Evolutionary conservation across 768 basidiomycete species (phyloP).

Genomic region (Termitomyces sp.): DNA sequence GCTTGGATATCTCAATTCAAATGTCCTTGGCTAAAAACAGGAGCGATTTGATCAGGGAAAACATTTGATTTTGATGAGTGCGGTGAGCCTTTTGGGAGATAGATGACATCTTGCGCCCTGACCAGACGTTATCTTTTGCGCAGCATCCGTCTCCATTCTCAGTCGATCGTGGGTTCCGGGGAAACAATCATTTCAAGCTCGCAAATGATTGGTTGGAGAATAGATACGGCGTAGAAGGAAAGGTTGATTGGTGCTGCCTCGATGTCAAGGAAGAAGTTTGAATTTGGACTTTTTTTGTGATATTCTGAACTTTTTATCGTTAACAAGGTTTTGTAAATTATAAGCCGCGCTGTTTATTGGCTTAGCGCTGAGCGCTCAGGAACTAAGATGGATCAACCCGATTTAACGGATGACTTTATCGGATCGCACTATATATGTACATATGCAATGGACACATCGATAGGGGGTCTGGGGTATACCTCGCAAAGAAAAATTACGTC

Average conservation of each 20-base stretch:
- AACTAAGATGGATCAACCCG: neutral
- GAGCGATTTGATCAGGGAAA: slow-evolving; percentile 45
- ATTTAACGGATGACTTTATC: neutral
- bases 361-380: neutral
- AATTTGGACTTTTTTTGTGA: slow-evolving; percentile 9
- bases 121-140: slow-evolving; percentile 17
- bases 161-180: slow-evolving; percentile 76
- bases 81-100: slow-evolving; percentile 42
- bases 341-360: neutral
- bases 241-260: slow-evolving; percentile 66
- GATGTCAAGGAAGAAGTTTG: slow-evolving; percentile 14
- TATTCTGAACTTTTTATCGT: neutral
- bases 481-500: neutral
- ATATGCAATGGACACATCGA: neutral
- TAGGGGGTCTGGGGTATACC: neutral
- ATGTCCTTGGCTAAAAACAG: neutral
- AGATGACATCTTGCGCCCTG: slow-evolving; percentile 6
- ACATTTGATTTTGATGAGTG: slow-evolving; percentile 73
- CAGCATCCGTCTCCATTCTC: slow-evolving; percentile 85
- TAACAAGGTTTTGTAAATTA: neutral
- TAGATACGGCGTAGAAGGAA: slow-evolving; percentile 68
- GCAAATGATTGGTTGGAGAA: slow-evolving; percentile 85
- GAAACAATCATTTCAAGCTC: slow-evolving; percentile 82
- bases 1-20: neutral
- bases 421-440: neutral